phyloP scores from a whole-genome alignment of 139 green algal genomes.

The Tetratostichococcus sp. region DNA sequence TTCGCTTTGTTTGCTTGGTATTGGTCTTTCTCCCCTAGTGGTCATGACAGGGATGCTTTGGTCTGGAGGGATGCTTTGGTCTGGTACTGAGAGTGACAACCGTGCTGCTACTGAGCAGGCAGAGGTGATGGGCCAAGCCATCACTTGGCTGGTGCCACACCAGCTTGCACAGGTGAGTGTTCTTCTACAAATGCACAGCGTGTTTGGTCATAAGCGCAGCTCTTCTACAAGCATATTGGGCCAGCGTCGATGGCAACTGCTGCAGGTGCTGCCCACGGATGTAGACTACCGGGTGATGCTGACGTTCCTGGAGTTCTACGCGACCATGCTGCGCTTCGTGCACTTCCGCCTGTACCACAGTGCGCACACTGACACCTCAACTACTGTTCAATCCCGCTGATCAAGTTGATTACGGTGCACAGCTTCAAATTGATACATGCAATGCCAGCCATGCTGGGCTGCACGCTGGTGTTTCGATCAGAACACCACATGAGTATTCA shows the following conservation, averaged over 20 bases:
- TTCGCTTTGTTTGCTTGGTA: too few species aligned
- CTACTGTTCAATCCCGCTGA: too few species aligned
- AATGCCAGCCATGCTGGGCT: neutral
- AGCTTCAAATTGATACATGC: slow-evolving; percentile 12
- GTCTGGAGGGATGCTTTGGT: too few species aligned
- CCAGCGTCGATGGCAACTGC: neutral
- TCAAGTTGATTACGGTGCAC: too few species aligned
- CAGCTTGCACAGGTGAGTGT: slow-evolving; percentile 54
- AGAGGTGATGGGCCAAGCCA: slow-evolving; percentile 80
- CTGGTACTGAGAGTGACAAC: too few species aligned
- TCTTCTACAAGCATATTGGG: neutral
- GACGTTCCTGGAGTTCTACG: slow-evolving; percentile 99
- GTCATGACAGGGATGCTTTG: neutral
- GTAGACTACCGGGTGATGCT: slow-evolving; percentile 98
- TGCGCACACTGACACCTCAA: slow-evolving; percentile 18
- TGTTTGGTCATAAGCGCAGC: neutral
- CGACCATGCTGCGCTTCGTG: slow-evolving; percentile 87
- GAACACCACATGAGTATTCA: too few species aligned
- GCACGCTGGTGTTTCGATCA: too few species aligned
- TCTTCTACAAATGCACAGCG: too few species aligned
- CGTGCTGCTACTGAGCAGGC: slow-evolving; percentile 68
- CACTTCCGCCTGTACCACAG: slow-evolving; percentile 97
- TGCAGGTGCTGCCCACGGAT: slow-evolving; percentile 83
- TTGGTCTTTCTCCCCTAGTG: too few species aligned
- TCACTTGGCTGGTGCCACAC: slow-evolving; percentile 98